These are phyloP conservation scores for Nephelium lappaceum DNA, from an alignment of 345 rosid genomes.

Conservation along the genomic window DNA sequence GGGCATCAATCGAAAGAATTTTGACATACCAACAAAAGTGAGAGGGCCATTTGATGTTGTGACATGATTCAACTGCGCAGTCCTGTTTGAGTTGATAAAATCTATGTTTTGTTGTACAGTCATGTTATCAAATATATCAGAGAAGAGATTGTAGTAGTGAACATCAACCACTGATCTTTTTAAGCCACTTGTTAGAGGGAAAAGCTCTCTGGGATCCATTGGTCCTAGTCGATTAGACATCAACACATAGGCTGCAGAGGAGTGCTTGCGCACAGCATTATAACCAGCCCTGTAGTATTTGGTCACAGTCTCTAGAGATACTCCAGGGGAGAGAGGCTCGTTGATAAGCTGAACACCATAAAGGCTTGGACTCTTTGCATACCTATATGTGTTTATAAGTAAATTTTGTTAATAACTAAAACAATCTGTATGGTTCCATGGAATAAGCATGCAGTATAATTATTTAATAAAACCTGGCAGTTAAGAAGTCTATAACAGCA, in stretches of 20 bases:
- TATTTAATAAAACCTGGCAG: conserved; percentile 40
- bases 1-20: too few species aligned
- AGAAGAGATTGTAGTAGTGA: conserved; percentile 60
- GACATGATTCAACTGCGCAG: conserved; percentile 34
- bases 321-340: conserved; percentile 60
- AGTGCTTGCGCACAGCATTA: conserved; percentile 52
- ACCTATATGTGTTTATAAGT: conserved; percentile 27
- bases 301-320: conserved; percentile 28
- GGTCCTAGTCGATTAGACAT: conserved; percentile 52
- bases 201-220: conserved; percentile 47
- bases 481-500: conserved; percentile 50
- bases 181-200: conserved; percentile 46
- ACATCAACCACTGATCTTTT: conserved; percentile 50
- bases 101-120: conserved; percentile 59
- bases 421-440: background rate
- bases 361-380: conserved; percentile 48
- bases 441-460: background rate
- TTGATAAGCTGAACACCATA: conserved; percentile 66
- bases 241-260: conserved; percentile 52
- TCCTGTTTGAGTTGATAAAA: conserved; percentile 38
- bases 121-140: conserved; percentile 27
- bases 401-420: background rate
- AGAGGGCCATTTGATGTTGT: conserved; percentile 58
- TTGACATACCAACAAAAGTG: conserved; percentile 55
- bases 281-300: conserved; percentile 59